Evolutionary conservation across 352 stramenopile genomes (phyloP), one percentile per base, ranked within the genome.

Genomic region (Globisporangium yorkense): DNA sequence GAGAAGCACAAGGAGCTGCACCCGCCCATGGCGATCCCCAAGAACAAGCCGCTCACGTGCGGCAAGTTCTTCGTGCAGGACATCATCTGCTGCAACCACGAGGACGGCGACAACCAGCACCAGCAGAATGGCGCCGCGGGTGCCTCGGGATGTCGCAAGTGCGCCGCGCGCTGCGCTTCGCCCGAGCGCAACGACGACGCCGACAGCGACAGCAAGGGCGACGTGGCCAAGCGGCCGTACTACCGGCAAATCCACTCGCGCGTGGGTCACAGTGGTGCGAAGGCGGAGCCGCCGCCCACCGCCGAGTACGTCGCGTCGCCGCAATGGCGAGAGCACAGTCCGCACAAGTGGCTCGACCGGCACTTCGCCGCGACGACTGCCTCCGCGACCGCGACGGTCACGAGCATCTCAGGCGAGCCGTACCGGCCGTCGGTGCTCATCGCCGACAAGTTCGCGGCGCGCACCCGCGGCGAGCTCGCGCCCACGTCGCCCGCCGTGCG

Each of bases 1-100:
- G 73, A 77, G 33, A 87, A 86, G 54, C 56, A 74, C 53, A 90
- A 88, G 51, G 77, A 90, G 53, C 81, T 90, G 33, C 80, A 90
- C 24, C 70, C 70, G 43, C 77, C 80, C 1, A 79, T 90, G 70
- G 60, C 67, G 16, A 73, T 88, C 40, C 60, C 75, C 5, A 73
- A 67, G 29, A 84, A 77, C 66, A 84, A 84, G 46, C 68, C 72
- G 29, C 68, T 87, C 48, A 66, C 66, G 16, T 85, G 77, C 57
- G 77, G 64, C 41, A 81, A 84, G 58, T 87, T 80, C 51, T 87
- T 85, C 35, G 67, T 84, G 9, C 55, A 70, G n/a, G 72, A 87
- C 61, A 45, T 84, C 12, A 60, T 87, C 46, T 67, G 57, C 54
- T 56, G 33, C 18, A 31, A 2, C 6, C 13, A 52, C 49, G 57